Conservation (phyloP, 768 basidiomycete genomes). For the Suillus cothurnatus region DNA sequence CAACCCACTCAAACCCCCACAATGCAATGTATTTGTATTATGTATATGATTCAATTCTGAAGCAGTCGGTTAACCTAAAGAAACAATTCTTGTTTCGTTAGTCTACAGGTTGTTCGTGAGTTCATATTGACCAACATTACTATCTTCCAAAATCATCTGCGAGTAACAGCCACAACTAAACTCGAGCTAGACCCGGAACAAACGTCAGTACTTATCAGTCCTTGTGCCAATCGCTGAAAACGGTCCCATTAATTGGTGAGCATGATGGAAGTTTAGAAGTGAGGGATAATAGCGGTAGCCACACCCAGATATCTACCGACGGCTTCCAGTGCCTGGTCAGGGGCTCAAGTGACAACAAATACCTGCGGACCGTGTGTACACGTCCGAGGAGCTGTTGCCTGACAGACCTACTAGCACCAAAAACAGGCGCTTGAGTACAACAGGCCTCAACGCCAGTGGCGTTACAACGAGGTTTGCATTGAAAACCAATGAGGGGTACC, state of each 20-base stretch:
- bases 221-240: neutral
- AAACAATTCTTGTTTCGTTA: neutral
- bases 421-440: neutral
- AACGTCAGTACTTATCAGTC: neutral
- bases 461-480: neutral
- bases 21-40: neutral
- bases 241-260: neutral
- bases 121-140: neutral
- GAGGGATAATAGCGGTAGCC: neutral
- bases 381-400: neutral
- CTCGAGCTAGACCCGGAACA: neutral
- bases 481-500: neutral
- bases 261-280: neutral
- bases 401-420: neutral
- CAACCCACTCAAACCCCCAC: neutral
- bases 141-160: neutral
- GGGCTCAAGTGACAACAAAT: neutral
- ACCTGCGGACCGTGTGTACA: neutral
- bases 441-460: neutral
- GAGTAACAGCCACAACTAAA: neutral
- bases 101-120: neutral
- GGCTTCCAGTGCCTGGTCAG: neutral
- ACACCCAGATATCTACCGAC: neutral
- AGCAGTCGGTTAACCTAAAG: neutral
- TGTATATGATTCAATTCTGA: neutral